Percentiles rank a stretch among this genome's conserved stretches.
Evolutionary conservation across 2,329 filamentous ascomycete species (phyloP).

Genomic region (Gaeumannomyces tritici): DNA sequence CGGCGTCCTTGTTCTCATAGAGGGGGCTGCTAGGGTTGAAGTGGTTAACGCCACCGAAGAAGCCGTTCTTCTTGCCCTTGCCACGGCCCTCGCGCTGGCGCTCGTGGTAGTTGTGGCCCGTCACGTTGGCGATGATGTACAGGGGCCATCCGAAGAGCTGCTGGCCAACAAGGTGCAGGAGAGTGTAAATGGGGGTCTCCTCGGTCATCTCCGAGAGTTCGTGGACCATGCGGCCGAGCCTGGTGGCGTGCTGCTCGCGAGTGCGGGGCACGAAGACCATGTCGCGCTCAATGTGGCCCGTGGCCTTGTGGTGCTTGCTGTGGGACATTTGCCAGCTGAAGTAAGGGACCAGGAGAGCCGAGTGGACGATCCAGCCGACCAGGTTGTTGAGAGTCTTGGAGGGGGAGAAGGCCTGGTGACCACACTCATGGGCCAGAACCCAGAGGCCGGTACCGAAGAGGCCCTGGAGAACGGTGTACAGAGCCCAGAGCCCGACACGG

Average conservation of each 20-base stretch:
- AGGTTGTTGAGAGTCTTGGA: slow-evolving; percentile 85
- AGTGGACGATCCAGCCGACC: slow-evolving; percentile 87
- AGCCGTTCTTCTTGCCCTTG: slow-evolving; percentile 82
- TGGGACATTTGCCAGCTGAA: slow-evolving; percentile 99
- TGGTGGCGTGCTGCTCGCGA: slow-evolving; percentile 67
- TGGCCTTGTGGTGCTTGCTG: slow-evolving; percentile 99
- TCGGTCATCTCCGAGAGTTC: slow-evolving; percentile 84
- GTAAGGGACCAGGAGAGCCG: slow-evolving; percentile 77
- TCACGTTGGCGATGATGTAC: slow-evolving; percentile 87
- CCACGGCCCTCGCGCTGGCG: slow-evolving; percentile 88
- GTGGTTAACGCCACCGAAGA: slow-evolving; percentile 79
- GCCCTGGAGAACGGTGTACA: slow-evolving; percentile 76
- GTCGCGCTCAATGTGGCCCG: slow-evolving; percentile 91
- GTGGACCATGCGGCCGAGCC: slow-evolving; percentile 64
- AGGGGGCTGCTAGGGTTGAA: slow-evolving; percentile 82
- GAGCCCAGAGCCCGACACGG: slow-evolving; percentile 53
- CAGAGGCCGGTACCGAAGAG: slow-evolving; percentile 89
- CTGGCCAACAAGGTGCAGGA: slow-evolving; percentile 65
- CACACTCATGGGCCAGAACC: slow-evolving; percentile 97
- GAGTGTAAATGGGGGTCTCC: slow-evolving; percentile 83
- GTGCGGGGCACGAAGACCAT: slow-evolving; percentile 99
- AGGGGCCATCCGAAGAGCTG: slow-evolving; percentile 89
- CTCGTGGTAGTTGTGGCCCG: slow-evolving; percentile 91
- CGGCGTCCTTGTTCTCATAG: slow-evolving; percentile 84
- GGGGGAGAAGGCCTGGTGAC: slow-evolving; percentile 92